These are phyloP conservation scores for Ceratobasidium sp. DNA, from an alignment of 1,284 basidiomycete species.

Conservation along the genomic window DNA sequence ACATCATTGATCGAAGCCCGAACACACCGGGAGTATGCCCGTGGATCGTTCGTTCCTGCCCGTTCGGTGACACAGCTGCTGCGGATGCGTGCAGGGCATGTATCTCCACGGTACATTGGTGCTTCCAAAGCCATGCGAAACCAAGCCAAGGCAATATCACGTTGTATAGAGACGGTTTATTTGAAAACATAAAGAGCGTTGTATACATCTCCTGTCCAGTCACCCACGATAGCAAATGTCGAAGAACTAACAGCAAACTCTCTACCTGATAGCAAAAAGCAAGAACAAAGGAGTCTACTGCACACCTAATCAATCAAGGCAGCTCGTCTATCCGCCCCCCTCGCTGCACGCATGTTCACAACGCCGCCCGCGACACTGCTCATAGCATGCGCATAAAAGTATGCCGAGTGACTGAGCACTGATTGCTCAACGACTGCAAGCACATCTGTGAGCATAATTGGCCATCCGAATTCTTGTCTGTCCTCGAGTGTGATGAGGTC, in stretches of 20 bases:
- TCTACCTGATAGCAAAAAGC: conserved; percentile 2
- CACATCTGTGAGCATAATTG: conserved; percentile 62
- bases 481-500: conserved; percentile 63
- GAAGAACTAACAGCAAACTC: neutral
- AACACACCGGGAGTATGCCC: neutral
- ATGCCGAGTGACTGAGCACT: conserved; percentile 58
- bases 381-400: conserved; percentile 63
- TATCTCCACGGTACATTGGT: too few species aligned
- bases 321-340: conserved; percentile 60
- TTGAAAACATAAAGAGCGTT: neutral
- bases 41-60: neutral
- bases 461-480: conserved; percentile 59
- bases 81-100: too few species aligned
- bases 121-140: neutral
- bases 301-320: conserved; percentile 52
- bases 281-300: conserved; percentile 11
- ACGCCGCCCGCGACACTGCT: conserved; percentile 63
- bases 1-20: neutral
- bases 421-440: conserved; percentile 63
- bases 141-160: neutral
- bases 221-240: neutral
- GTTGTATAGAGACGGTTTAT: neutral
- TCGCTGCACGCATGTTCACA: conserved; percentile 59
- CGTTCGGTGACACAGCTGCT: too few species aligned
- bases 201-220: neutral